These are phyloP conservation scores for Neurospora crassa DNA, from an alignment of 2,329 filamentous ascomycete species.

Conservation along the genomic window DNA sequence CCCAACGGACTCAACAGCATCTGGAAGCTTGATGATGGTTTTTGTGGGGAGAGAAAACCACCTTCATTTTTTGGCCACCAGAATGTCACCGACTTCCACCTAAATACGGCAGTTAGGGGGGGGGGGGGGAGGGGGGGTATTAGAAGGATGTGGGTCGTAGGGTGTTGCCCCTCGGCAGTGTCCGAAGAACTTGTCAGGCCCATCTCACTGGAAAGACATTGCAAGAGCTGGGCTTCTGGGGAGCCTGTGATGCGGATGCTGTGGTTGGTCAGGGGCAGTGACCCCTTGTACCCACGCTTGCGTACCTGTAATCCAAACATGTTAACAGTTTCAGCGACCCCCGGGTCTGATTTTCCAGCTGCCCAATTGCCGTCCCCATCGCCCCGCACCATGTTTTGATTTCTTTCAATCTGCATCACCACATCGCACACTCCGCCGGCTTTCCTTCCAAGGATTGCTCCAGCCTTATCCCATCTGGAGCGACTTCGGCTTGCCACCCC, in stretches of 20 bases:
- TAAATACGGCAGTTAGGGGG: background rate
- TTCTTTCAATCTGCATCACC: background rate
- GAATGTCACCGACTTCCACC: background rate
- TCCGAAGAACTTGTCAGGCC: background rate
- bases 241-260: background rate
- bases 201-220: background rate
- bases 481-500: background rate
- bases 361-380: background rate
- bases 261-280: background rate
- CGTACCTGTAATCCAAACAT: background rate
- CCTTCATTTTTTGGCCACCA: background rate
- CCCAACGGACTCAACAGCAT: background rate
- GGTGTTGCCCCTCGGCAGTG: background rate
- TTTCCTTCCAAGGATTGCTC: background rate
- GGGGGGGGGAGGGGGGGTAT: background rate
- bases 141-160: background rate
- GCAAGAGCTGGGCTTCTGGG: background rate
- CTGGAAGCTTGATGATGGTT: background rate
- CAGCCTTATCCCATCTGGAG: background rate
- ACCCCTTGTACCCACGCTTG: background rate
- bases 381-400: background rate
- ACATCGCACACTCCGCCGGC: background rate
- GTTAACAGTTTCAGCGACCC: background rate
- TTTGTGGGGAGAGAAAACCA: background rate
- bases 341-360: background rate